Percentiles rank a stretch among this genome's conserved stretches.
These are phyloP conservation scores for Serendipita sp. DNA, from an alignment of 768 basidiomycete species.

Conservation along the genomic window DNA sequence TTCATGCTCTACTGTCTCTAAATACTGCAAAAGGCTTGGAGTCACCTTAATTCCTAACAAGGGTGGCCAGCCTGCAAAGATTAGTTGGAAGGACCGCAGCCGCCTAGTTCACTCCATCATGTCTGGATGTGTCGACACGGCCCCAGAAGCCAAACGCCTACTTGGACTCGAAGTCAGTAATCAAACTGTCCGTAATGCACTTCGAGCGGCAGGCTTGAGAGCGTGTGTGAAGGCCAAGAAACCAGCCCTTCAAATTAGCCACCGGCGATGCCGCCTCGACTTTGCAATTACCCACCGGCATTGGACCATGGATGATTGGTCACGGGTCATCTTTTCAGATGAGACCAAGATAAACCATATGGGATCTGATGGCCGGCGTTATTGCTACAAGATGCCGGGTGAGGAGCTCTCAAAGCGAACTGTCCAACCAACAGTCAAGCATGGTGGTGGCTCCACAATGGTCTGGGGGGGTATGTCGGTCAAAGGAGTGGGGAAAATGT, in stretches of 20 bases:
- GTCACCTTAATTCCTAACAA: neutral
- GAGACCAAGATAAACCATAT: constrained; percentile 5
- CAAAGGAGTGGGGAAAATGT: neutral
- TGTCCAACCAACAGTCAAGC: neutral
- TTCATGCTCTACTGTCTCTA: too few species aligned
- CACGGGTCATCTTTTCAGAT: neutral
- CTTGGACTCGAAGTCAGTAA: too few species aligned
- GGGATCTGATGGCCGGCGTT: constrained; percentile 2
- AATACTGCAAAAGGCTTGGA: neutral
- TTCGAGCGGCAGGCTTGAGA: neutral
- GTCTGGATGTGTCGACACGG: too few species aligned
- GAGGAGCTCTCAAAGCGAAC: neutral
- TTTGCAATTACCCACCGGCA: constrained; percentile 2
- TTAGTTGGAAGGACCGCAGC: neutral
- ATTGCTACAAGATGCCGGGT: neutral
- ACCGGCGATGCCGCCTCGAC: neutral
- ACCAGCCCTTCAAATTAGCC: neutral
- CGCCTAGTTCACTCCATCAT: too few species aligned
- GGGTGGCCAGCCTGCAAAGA: neutral
- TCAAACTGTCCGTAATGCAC: neutral
- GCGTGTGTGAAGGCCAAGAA: constrained; percentile 1
- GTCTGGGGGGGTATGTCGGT: constrained; percentile 9
- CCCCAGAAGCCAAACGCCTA: neutral
- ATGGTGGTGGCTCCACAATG: constrained; percentile 8
- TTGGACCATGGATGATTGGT: constrained; percentile 7